Conservation (phyloP, 257 asterid genomes). For the Capsicum pubescens region DNA sequence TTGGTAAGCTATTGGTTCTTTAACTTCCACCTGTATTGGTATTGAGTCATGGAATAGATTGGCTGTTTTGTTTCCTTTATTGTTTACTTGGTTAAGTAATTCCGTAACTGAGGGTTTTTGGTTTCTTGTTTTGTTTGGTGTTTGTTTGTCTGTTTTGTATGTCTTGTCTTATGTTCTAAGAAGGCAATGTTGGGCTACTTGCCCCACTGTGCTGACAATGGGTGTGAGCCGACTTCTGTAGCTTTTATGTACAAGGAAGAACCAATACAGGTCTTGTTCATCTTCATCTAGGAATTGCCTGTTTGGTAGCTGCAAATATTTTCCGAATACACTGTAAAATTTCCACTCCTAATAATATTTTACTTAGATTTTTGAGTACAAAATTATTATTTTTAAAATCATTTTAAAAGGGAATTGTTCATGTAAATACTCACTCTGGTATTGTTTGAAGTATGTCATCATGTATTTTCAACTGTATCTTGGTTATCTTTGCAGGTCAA, state of each 20-base stretch:
- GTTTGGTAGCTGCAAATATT: constrained; percentile 64
- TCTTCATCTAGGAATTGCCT: constrained; percentile 92
- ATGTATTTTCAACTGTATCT: constrained; percentile 38
- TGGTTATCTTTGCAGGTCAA: constrained; percentile 72
- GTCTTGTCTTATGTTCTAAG: constrained; percentile 87
- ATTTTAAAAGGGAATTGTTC: constrained; percentile 4
- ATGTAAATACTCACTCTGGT: not conserved
- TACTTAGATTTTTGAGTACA: constrained; percentile 12
- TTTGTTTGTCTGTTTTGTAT: constrained; percentile 99
- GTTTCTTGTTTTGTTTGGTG: constrained; percentile 98
- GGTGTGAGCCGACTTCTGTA: constrained; percentile 99
- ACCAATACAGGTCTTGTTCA: constrained; percentile 94
- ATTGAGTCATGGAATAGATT: constrained; percentile 52
- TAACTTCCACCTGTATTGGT: constrained; percentile 43
- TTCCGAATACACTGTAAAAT: constrained; percentile 28
- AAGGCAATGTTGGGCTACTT: constrained; percentile 99
- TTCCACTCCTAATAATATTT: constrained; percentile 14
- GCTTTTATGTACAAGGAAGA: constrained; percentile 96
- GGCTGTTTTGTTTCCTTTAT: constrained; percentile 53
- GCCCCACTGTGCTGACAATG: constrained; percentile 99
- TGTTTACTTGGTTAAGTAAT: constrained; percentile 62
- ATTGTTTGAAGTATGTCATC: not conserved
- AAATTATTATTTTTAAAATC: constrained; percentile 18
- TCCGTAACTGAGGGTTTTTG: constrained; percentile 89
- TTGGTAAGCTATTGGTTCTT: constrained; percentile 85